Evolutionary conservation across 2,329 filamentous ascomycete species (phyloP), one percentile per base, ranked within the genome.

Genomic region (Zasmidium angulare): DNA sequence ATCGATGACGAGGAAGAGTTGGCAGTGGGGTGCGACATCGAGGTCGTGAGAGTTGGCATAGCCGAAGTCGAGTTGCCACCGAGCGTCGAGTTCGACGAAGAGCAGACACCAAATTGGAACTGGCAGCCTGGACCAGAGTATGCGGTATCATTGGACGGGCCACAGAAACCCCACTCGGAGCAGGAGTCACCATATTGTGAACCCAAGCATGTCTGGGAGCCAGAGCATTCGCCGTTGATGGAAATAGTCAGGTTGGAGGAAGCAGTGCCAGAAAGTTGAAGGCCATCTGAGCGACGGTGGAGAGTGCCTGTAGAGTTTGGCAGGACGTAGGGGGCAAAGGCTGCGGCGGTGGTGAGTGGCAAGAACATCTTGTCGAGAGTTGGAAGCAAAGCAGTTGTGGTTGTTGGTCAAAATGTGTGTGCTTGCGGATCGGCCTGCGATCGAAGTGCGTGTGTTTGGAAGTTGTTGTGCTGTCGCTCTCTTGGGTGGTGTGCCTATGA

Each of bases 61-160:
- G 36, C 36, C 36, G 55, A 22, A 58, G 22, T 26, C 23, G 53
- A 46, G 22, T 31, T 46, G 52, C 36, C 19, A n/a, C 60, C 54
- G 11, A 11, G 4, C 26, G 26, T 29, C 6, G 26, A 29, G 11
- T 29, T 29, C 6, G 26, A 6, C 26, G 26, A 29, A 29, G 26
- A 29, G 49, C 64, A 66, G 11, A 52, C 36, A 17, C 64, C 66
- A 29, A 65, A 67, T 9, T 55, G 56, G 36, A 60, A 26, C 50
- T 68, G 65, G 58, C 65, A 68, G 12, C 65, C 65, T 24, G 46
- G 50, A 22, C 62, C 65, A 40, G 56, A 63, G 56, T 59, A 56
- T 19, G 50, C 47, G 3, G 43, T 11, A 24, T 55, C 24, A 20
- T 40, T 29, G 11, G 20, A 20, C 22, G 29, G 29, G 19, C 53